These are phyloP conservation scores for Ramaria sp. DNA, from an alignment of 768 basidiomycete species.

Conservation along the genomic window DNA sequence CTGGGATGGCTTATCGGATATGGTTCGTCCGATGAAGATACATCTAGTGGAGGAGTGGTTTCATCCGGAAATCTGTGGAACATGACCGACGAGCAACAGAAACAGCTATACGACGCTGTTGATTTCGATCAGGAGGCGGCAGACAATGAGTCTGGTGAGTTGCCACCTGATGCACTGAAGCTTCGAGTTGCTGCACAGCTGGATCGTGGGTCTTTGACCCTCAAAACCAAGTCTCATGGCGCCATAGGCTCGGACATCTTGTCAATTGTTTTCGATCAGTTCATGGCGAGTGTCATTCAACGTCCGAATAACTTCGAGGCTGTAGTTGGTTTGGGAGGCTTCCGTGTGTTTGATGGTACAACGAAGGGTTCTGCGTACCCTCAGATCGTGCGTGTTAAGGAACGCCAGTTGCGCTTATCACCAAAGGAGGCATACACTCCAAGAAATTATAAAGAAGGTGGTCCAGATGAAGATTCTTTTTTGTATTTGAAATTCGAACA, in stretches of 20 bases:
- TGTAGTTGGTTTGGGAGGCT: constrained; percentile 72
- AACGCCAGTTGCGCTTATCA: constrained; percentile 16
- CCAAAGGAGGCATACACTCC: background rate
- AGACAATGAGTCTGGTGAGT: constrained; percentile 54
- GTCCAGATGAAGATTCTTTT: constrained; percentile 44
- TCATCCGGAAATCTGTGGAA: constrained; percentile 36
- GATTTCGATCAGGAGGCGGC: constrained; percentile 87
- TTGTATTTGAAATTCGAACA: constrained; percentile 88
- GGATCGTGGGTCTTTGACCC: constrained; percentile 77
- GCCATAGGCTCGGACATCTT: constrained; percentile 50
- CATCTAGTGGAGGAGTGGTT: constrained; percentile 37
- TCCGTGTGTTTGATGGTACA: constrained; percentile 90
- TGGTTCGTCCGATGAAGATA: constrained; percentile 25
- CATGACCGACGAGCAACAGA: constrained; percentile 85
- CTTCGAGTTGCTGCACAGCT: constrained; percentile 65
- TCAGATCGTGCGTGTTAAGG: constrained; percentile 83
- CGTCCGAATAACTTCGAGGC: constrained; percentile 81
- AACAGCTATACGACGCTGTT: constrained; percentile 79
- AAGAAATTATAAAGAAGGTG: constrained; percentile 13
- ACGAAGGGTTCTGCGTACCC: constrained; percentile 67
- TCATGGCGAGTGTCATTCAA: constrained; percentile 76
- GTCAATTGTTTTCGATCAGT: constrained; percentile 78
- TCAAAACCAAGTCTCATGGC: constrained; percentile 63
- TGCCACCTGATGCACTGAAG: constrained; percentile 72
- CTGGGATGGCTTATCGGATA: constrained; percentile 71